These are phyloP conservation scores for Fusarium citri DNA, from an alignment of 2,329 filamentous ascomycete species.

Conservation along the genomic window DNA sequence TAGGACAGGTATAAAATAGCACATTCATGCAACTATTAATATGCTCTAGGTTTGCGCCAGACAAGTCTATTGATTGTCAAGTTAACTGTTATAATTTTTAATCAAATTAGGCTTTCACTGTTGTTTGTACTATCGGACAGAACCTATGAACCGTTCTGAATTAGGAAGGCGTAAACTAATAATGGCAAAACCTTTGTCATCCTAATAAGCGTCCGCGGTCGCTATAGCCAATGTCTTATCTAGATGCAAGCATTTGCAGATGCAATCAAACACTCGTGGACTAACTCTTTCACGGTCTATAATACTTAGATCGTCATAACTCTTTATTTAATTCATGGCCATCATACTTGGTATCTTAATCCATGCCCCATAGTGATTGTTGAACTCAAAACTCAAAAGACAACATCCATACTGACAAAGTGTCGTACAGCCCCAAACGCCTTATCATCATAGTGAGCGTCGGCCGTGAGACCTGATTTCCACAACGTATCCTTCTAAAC, in stretches of 20 bases:
- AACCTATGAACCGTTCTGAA: neutral
- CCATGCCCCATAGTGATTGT: conserved; percentile 8
- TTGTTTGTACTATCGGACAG: too few species aligned
- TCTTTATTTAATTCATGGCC: neutral
- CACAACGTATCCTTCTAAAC: conserved; percentile 7
- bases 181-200: neutral
- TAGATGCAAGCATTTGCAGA: neutral
- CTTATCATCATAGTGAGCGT: conserved; percentile 23
- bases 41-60: neutral
- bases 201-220: neutral
- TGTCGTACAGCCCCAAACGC: conserved; percentile 33
- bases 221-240: neutral
- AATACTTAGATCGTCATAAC: neutral
- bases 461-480: conserved; percentile 18
- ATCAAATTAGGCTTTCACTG: neutral
- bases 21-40: neutral
- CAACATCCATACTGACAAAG: conserved; percentile 7
- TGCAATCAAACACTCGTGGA: neutral
- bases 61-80: neutral
- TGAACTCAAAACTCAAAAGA: conserved; percentile 16
- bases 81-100: neutral
- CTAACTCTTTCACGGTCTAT: neutral
- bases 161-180: neutral
- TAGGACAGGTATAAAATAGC: neutral
- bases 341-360: conserved; percentile 30